Conservation (phyloP, 1,284 basidiomycete genomes). For the Retiboletus fuscus region DNA sequence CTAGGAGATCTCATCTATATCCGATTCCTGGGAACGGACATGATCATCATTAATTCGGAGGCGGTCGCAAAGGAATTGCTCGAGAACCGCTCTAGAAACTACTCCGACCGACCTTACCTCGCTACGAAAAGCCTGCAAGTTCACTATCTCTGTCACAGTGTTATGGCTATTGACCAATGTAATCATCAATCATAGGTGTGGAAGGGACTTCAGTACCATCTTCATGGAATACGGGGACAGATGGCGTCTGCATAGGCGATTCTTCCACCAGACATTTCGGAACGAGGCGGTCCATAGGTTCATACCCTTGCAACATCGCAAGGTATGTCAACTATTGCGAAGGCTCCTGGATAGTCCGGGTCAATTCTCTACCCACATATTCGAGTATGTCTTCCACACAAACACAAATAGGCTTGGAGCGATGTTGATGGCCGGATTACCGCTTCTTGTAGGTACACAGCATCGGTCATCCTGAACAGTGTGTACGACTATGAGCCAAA, state of each 20-base stretch:
- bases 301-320: constrained; percentile 47
- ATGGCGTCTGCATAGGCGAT: constrained; percentile 56
- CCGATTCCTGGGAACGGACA: constrained; percentile 45
- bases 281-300: constrained; percentile 43
- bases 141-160: background rate
- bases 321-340: constrained; percentile 49
- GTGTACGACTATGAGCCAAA: constrained; percentile 44
- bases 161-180: constrained; percentile 23
- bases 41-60: constrained; percentile 55
- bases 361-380: constrained; percentile 46
- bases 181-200: constrained; percentile 51
- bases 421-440: background rate
- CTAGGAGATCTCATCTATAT: constrained; percentile 50
- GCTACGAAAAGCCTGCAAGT: constrained; percentile 34
- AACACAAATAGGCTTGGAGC: background rate
- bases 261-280: constrained; percentile 53
- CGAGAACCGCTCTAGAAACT: constrained; percentile 55
- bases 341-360: constrained; percentile 48
- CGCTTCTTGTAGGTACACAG: constrained; percentile 35
- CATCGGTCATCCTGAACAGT: constrained; percentile 42
- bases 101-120: constrained; percentile 45
- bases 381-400: constrained; percentile 29
- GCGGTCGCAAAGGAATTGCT: constrained; percentile 55
- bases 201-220: constrained; percentile 51
- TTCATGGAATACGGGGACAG: constrained; percentile 54